These are phyloP conservation scores for Aspergillus felis DNA, from an alignment of 2,329 filamentous ascomycete species.

Conservation along the genomic window DNA sequence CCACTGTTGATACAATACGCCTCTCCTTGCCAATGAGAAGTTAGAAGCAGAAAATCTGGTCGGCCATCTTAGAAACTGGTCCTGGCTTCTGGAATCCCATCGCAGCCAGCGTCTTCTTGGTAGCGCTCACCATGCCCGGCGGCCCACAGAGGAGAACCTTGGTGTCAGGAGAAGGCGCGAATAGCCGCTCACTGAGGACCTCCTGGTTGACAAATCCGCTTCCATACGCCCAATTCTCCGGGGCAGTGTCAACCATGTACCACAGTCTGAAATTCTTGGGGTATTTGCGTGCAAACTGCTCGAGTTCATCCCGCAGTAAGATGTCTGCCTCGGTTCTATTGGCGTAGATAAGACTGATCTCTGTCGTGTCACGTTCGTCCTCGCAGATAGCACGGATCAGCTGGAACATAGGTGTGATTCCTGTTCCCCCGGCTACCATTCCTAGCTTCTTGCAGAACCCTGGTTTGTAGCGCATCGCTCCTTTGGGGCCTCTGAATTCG, in stretches of 20 bases:
- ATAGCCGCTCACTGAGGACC: constrained; percentile 49
- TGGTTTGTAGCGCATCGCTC: constrained; percentile 27
- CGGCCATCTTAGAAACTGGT: constrained; percentile 48
- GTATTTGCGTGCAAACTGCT: constrained; percentile 49
- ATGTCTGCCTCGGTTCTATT: constrained; percentile 59
- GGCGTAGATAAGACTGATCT: constrained; percentile 56
- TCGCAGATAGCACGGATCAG: constrained; percentile 62
- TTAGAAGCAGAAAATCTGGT: constrained; percentile 55
- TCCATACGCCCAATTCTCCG: constrained; percentile 46
- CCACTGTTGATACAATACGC: too few species aligned
- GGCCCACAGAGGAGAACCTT: constrained; percentile 60
- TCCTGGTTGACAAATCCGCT: constrained; percentile 51
- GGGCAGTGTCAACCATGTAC: constrained; percentile 52
- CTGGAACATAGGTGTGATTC: constrained; percentile 54
- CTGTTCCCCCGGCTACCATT: constrained; percentile 38
- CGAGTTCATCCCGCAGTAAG: constrained; percentile 53
- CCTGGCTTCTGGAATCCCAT: constrained; percentile 52
- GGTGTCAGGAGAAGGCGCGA: constrained; percentile 42
- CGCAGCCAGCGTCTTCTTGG: constrained; percentile 49
- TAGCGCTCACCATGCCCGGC: constrained; percentile 56
- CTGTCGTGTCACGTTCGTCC: constrained; percentile 54
- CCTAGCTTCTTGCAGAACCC: constrained; percentile 30
- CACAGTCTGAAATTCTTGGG: constrained; percentile 53
- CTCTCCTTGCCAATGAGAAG: too few species aligned
- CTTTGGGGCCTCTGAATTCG: constrained; percentile 34